Evolutionary conservation across 768 basidiomycete genomes (phyloP), one percentile per base, ranked within the genome.

Genomic region (Serpula lacrymans): DNA sequence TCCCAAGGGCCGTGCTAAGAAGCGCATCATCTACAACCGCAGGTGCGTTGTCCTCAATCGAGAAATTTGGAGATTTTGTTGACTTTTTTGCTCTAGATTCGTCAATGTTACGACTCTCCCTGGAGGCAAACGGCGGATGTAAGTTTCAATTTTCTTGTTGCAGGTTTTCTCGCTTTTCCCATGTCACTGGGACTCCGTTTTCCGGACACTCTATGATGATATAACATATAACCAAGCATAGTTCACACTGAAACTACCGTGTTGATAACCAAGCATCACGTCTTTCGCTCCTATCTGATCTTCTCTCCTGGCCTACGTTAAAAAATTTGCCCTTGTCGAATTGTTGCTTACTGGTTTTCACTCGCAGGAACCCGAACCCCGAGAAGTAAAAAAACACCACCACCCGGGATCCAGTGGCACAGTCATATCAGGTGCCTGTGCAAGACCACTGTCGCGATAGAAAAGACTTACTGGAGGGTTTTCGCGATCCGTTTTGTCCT

Each of bases 241-340:
- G n/a, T n/a, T 93, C 90, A 94, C 88, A 82, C 91, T 83, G 90
- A 95, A 88, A 65, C 67, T 60, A 67, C 64, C 58, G 65, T 92
- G 89, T 88, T 82, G 86, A 92, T 69, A 84, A 75, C 67, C 68
- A 78, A 73, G 52, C 82, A 89, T 88, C 85, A 79, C 64, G 90
- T 96, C 92, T 94, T 94, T 94, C 92, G 91, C 92, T 94, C 90
- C 91, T 94, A 94, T 94, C n/a, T n/a, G n/a, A 94, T 65, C 47
- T 22, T 29, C 42, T 25, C 13, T 26, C 12, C 6, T 9, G 13
- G 13, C 24, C 18, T n/a, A n/a, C n/a, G n/a, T n/a, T n/a, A n/a
- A n/a, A n/a, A n/a, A n/a, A n/a, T n/a, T n/a, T n/a, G n/a, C n/a
- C n/a, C n/a, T n/a, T n/a, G n/a, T 23, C 16, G 6, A 28, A 17